Evolutionary conservation across 1,139 yeast species (phyloP).

Genomic region (Lodderomyces orthopsilosis): DNA sequence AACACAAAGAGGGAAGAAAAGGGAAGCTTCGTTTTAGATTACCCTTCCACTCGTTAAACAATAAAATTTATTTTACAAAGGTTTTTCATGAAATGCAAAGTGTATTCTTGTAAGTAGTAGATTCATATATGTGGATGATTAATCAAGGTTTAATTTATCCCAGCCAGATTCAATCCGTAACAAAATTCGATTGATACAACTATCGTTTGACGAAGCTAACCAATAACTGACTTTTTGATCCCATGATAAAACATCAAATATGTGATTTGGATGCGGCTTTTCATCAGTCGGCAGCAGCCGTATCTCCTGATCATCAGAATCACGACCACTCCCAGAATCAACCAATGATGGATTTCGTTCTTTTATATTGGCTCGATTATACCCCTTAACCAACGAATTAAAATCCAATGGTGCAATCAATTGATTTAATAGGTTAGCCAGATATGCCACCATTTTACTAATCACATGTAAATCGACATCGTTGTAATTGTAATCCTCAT

Average conservation of each 20-base stretch:
- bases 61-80: no score
- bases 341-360: conserved; percentile 2
- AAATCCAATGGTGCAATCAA: conserved; percentile 29
- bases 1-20: neutral
- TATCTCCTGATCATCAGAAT: no score
- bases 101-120: no score
- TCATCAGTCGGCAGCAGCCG: no score
- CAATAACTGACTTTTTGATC: conserved; percentile 24
- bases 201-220: conserved; percentile 15
- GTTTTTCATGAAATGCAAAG: no score
- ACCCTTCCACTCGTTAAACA: neutral
- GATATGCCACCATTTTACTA: conserved; percentile 30
- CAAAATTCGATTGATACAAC: conserved; percentile 11
- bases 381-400: conserved; percentile 14
- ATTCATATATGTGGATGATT: neutral
- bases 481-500: conserved; percentile 49
- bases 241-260: conserved; percentile 9
- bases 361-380: conserved; percentile 10
- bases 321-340: no score
- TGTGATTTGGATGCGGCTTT: no score
- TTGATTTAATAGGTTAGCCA: conserved; percentile 29
- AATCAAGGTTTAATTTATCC: conserved; percentile 15
- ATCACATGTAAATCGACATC: conserved; percentile 36
- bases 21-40: neutral
- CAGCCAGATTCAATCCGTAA: conserved; percentile 20